phyloP scores from a whole-genome alignment of 345 rosid genomes.

The Linum lewisii region DNA sequence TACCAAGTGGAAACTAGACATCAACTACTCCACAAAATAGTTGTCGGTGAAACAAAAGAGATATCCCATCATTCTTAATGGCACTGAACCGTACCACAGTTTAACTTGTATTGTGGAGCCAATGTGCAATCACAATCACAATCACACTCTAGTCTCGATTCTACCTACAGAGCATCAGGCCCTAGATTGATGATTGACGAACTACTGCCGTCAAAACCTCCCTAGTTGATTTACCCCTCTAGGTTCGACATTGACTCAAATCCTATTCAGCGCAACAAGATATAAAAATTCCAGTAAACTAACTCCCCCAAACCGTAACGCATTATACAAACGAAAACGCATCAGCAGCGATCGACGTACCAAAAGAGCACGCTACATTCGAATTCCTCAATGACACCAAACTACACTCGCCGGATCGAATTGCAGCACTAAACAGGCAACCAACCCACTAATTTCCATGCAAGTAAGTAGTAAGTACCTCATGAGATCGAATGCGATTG shows the following conservation, averaged over 20 bases:
- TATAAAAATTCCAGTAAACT: no score
- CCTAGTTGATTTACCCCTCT: background rate
- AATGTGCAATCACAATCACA: background rate
- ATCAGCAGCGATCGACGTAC: background rate
- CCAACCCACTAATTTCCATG: no score
- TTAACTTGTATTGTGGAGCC: background rate
- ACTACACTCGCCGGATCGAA: background rate
- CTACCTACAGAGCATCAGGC: background rate
- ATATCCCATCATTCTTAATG: background rate
- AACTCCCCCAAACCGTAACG: no score
- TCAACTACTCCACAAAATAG: background rate
- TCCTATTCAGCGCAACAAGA: background rate
- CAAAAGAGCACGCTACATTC: background rate
- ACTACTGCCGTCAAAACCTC: background rate
- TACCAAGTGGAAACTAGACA: background rate
- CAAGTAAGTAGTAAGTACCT: background rate
- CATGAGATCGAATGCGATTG: conserved; percentile 6
- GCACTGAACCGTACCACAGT: no score
- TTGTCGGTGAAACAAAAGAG: no score
- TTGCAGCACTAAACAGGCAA: background rate
- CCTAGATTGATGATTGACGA: background rate
- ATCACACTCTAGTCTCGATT: background rate
- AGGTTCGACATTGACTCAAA: background rate
- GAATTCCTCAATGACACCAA: background rate
- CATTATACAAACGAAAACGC: no score